A percentile compares a stretch with the other conserved stretches of the same genome.
phyloP scores from a whole-genome alignment of 345 rosid genomes.

The Noccaea bulbosa region DNA sequence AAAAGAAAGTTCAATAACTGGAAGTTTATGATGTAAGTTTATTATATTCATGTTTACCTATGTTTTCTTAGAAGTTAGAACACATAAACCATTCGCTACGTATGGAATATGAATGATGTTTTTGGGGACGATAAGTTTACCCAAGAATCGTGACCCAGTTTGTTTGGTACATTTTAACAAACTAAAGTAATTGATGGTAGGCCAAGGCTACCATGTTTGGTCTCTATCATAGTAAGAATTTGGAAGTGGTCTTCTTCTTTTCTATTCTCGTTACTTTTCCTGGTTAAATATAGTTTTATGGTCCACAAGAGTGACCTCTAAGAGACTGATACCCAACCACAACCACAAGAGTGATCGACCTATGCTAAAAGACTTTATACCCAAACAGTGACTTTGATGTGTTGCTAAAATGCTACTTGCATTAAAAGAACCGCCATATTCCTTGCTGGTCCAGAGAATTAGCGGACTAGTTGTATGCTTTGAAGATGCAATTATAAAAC shows the following conservation, averaged over 20 bases:
- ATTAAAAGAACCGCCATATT: background rate
- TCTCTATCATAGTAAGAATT: background rate
- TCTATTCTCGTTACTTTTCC: background rate
- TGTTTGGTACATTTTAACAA: constrained; percentile 16
- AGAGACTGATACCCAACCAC: constrained; percentile 21
- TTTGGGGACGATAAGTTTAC: constrained; percentile 2
- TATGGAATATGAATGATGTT: constrained; percentile 18
- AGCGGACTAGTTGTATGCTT: constrained; percentile 2
- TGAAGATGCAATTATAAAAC: background rate
- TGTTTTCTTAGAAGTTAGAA: background rate
- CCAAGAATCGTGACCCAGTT: background rate
- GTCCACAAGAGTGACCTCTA: constrained; percentile 19
- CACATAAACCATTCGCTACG: background rate
- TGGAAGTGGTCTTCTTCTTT: background rate
- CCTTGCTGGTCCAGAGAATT: background rate
- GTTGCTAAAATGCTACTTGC: constrained; percentile 11
- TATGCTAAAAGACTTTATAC: constrained; percentile 1
- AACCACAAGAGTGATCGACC: constrained; percentile 21
- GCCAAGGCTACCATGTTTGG: constrained; percentile 18
- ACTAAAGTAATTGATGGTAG: constrained; percentile 9
- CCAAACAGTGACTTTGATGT: constrained; percentile 28
- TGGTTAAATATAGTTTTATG: constrained; percentile 1
- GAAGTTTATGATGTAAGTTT: background rate
- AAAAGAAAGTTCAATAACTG: background rate
- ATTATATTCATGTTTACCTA: background rate